Conservation (phyloP, 1,139 yeast species). For the Lodderomyces orthopsilosis region DNA sequence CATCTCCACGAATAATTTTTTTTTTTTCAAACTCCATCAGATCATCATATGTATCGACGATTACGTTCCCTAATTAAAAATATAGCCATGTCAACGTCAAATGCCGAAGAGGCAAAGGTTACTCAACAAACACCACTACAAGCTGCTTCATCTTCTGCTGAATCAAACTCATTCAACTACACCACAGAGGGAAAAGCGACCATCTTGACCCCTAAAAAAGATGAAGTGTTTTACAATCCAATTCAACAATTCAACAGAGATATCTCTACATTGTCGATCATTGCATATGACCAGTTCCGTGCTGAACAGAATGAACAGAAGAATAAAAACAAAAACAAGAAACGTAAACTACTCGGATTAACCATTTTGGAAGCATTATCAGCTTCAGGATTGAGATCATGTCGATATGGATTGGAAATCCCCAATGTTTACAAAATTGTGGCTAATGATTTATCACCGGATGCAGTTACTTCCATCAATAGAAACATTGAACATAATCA, state of each 20-base stretch:
- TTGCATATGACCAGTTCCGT: slow-evolving; percentile 71
- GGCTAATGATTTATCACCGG: slow-evolving; percentile 85
- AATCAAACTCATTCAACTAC: slow-evolving; percentile 24
- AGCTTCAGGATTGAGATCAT: slow-evolving; percentile 93
- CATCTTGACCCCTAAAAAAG: slow-evolving; percentile 71
- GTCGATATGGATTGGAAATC: slow-evolving; percentile 87
- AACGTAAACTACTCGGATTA: slow-evolving; percentile 27
- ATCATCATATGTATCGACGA: background rate
- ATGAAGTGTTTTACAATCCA: slow-evolving; percentile 90
- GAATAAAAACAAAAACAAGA: slow-evolving; percentile 17
- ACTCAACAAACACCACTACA: background rate
- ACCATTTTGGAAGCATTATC: slow-evolving; percentile 84
- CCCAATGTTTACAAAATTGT: slow-evolving; percentile 68
- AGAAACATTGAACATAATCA: slow-evolving; percentile 68
- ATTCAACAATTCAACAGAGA: slow-evolving; percentile 96
- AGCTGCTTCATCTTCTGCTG: background rate
- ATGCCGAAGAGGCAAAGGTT: background rate
- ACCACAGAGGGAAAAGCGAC: slow-evolving; percentile 81
- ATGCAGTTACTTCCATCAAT: slow-evolving; percentile 81
- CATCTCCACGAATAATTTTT: background rate
- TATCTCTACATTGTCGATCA: slow-evolving; percentile 76
- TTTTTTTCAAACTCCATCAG: background rate
- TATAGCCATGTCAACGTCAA: background rate
- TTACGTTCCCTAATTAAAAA: background rate
- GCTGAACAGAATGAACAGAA: slow-evolving; percentile 21